These are phyloP conservation scores for Hsuehochloa calcarea DNA, from an alignment of 176 grass and related monocot genomes.

Conservation along the genomic window DNA sequence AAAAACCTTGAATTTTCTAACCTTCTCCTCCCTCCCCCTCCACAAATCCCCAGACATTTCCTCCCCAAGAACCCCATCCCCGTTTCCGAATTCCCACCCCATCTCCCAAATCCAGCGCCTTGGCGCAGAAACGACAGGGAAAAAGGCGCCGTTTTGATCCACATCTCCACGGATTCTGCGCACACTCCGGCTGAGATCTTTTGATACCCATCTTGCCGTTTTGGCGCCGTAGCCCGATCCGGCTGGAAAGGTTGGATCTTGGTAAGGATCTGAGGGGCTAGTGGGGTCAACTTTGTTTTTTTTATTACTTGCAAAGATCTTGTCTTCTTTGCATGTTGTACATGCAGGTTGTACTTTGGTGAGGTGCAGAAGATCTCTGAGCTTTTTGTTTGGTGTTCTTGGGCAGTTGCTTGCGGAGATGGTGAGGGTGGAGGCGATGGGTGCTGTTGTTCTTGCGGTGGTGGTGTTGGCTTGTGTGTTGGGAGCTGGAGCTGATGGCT, in stretches of 20 bases:
- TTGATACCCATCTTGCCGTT: not conserved
- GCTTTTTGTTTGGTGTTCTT: conserved; percentile 1
- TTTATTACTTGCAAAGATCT: not conserved
- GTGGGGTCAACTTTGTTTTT: not conserved
- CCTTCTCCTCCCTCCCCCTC: not conserved
- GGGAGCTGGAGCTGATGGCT: conserved; percentile 56
- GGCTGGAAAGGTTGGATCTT: not conserved
- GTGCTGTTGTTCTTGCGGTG: conserved; percentile 36
- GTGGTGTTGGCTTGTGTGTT: conserved; percentile 49
- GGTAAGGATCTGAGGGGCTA: not conserved
- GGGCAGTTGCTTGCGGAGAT: conserved; percentile 23
- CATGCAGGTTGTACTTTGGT: not conserved
- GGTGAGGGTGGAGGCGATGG: not conserved
- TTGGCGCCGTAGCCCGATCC: not conserved
- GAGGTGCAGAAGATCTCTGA: not conserved
- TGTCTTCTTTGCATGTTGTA: not conserved
- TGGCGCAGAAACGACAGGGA: not conserved
- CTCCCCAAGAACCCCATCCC: not conserved
- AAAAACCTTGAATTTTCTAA: not conserved
- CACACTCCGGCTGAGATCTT: not conserved
- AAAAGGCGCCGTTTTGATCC: not conserved
- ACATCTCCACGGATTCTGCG: not conserved
- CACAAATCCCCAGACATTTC: not conserved
- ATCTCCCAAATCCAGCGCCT: not conserved
- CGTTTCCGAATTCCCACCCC: not conserved